A percentile compares a stretch with the other conserved stretches of the same genome.
Conservation (phyloP, 2,329 filamentous ascomycete genomes). For the Ceratocystis eucalypticola region DNA sequence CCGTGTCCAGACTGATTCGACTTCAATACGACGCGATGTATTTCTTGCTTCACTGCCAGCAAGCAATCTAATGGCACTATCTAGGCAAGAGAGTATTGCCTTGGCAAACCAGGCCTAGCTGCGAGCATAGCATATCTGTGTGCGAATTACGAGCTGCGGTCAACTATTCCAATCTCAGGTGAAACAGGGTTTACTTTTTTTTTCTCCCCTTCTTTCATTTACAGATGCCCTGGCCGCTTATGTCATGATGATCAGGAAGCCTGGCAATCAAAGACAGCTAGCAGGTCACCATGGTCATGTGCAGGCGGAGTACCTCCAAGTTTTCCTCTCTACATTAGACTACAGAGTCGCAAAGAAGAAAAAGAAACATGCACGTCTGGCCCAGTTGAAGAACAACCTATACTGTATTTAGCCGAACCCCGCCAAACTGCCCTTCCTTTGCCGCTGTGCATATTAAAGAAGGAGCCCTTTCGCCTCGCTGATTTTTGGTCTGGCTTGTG, state of each 20-base stretch:
- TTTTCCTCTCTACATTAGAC: neutral
- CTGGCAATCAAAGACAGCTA: neutral
- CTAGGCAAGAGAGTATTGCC: neutral
- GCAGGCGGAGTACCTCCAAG: neutral
- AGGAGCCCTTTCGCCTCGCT: neutral
- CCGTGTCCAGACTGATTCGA: neutral
- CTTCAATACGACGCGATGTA: neutral
- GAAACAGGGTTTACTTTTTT: too few relatives aligned
- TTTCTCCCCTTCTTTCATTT: too few relatives aligned
- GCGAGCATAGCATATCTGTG: neutral
- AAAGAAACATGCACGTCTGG: neutral
- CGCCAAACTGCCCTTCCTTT: neutral
- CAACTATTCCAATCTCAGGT: too few relatives aligned
- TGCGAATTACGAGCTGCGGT: neutral
- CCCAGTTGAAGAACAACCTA: neutral
- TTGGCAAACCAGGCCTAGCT: neutral
- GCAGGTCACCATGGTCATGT: neutral
- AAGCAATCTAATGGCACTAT: neutral
- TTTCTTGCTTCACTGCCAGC: neutral
- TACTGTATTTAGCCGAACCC: neutral
- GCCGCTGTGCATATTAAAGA: constrained; percentile 3
- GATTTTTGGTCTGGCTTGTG: neutral
- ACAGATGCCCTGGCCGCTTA: too few relatives aligned
- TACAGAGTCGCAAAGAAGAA: neutral
- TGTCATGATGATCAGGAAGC: neutral